Base-by-base conservation (phyloP, 352 stramenopile species). In the Proteromonas lacertae region DNA sequence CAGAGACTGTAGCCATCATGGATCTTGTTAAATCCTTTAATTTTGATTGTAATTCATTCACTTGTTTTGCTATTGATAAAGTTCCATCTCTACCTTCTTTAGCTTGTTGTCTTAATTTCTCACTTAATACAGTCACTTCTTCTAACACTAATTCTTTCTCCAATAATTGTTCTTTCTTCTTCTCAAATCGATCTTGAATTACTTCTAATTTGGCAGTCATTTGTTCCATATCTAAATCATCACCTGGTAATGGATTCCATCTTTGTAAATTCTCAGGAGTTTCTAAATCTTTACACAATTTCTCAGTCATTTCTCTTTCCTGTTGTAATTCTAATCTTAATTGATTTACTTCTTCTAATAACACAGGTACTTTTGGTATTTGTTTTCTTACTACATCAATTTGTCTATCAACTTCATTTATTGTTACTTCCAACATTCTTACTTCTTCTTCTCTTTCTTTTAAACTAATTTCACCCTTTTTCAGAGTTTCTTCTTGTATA, bases 131-230 rank as follows among this genome's bases (percentile, higher is more conserved):
- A 32, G 64, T 74, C 17, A 90, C 64, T 43, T 90, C 75, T 48
- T 90, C 73, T 5, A 90, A 54, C 25, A 89, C 64, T 14, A 90
- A 56, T 41, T 90, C 73, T 38, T 86, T 87, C 48, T 89, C 75
- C 9, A 90, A 51, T 29, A 90, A 50, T 28, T 76, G 52, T 43
- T 89, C 74, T 38, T 83, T 81, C 43, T 87, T 89, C 12, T 52
- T 42, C 41, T 76, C 69, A 34, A 81, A 68, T 1, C 71, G 61
- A 4, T 69, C 56, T 40, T 86, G 62, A 18, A 88, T 40, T 33
- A 71, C 66, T 26, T 47, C 38, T 18, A 83, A 50, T 43, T 83
- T 83, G 25, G 56, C 60, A 14, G 49, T 32, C 0, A 90, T 54
- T 40, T 83, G 62, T 17, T 87, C 69, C 37, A 66, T 57, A 36